A percentile compares a stretch with the other conserved stretches of the same genome.
These are phyloP conservation scores for Parascedosporium putredinis DNA, from an alignment of 2,329 filamentous ascomycete genomes.

Conservation along the genomic window DNA sequence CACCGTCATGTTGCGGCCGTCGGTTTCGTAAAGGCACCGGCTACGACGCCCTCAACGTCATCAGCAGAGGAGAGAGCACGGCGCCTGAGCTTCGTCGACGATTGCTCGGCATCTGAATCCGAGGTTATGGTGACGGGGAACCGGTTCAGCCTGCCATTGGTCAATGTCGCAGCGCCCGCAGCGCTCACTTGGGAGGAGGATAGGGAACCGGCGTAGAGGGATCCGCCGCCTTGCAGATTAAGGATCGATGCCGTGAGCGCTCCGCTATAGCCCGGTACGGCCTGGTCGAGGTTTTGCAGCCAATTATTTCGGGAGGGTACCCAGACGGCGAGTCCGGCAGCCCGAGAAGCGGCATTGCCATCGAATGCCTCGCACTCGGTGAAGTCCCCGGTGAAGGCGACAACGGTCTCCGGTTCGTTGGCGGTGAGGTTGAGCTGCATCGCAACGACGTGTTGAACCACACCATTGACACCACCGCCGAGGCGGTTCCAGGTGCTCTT, in stretches of 20 bases:
- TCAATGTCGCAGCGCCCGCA: slow-evolving; percentile 61
- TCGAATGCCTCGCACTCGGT: slow-evolving; percentile 59
- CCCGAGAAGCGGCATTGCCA: slow-evolving; percentile 48
- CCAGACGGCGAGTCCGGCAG: slow-evolving; percentile 80
- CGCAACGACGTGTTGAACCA: slow-evolving; percentile 63
- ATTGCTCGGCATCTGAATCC: slow-evolving; percentile 17
- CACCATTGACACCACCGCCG: slow-evolving; percentile 76
- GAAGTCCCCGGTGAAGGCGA: slow-evolving; percentile 76
- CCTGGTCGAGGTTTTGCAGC: slow-evolving; percentile 66
- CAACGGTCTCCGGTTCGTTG: slow-evolving; percentile 57
- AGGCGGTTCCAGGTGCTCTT: slow-evolving; percentile 65
- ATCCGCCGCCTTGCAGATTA: slow-evolving; percentile 50
- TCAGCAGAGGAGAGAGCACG: slow-evolving; percentile 29
- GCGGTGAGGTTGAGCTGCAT: slow-evolving; percentile 69
- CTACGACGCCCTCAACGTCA: slow-evolving; percentile 55
- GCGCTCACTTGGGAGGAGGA: slow-evolving; percentile 63
- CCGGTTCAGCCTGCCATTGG: slow-evolving; percentile 38
- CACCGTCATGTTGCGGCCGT: slow-evolving; percentile 69
- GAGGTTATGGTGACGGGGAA: slow-evolving; percentile 47
- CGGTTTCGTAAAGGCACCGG: slow-evolving; percentile 63
- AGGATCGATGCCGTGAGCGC: slow-evolving; percentile 59
- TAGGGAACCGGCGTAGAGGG: slow-evolving; percentile 76
- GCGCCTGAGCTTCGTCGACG: slow-evolving; percentile 30
- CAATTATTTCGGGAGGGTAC: slow-evolving; percentile 77
- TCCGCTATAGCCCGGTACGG: slow-evolving; percentile 59